phyloP scores from a whole-genome alignment of 441 rosid genomes.

The Erodium texanum region DNA sequence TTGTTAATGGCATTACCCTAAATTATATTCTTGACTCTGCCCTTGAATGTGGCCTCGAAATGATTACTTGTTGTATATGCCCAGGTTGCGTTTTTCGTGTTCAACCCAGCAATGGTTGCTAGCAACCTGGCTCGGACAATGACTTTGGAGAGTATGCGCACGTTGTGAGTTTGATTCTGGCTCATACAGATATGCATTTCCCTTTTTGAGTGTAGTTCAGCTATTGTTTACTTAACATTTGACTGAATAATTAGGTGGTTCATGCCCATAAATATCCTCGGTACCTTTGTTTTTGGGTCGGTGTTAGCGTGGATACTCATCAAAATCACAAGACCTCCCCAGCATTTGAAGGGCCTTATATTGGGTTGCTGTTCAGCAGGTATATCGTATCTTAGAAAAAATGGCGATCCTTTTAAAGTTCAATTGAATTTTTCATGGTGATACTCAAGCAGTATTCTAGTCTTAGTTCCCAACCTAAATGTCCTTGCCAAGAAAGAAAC shows the following conservation, averaged over 20 bases:
- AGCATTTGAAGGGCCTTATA: conserved; percentile 52
- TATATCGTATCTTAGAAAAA: too few relatives aligned
- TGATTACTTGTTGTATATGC: neutral
- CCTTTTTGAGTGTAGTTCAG: too few relatives aligned
- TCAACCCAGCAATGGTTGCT: conserved; percentile 43
- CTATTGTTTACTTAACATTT: neutral
- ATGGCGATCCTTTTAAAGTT: too few relatives aligned
- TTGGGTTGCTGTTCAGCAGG: conserved; percentile 82
- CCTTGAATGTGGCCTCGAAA: too few relatives aligned
- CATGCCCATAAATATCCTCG: conserved; percentile 73
- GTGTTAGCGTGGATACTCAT: conserved; percentile 68
- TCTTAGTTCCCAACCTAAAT: too few relatives aligned
- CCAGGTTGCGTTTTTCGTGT: conserved; percentile 46
- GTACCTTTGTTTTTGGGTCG: conserved; percentile 62
- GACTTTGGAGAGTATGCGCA: conserved; percentile 33
- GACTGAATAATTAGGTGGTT: conserved; percentile 50
- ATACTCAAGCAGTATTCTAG: too few relatives aligned
- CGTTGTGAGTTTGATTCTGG: conserved; percentile 28
- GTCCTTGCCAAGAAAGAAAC: neutral
- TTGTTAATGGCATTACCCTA: too few relatives aligned
- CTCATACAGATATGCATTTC: too few relatives aligned
- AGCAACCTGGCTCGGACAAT: conserved; percentile 40
- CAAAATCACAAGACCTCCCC: conserved; percentile 52
- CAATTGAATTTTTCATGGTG: too few relatives aligned
- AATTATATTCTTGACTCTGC: too few relatives aligned